Base-by-base conservation (phyloP, 2,329 filamentous ascomycete species). In the Paramyrothecium roridum region DNA sequence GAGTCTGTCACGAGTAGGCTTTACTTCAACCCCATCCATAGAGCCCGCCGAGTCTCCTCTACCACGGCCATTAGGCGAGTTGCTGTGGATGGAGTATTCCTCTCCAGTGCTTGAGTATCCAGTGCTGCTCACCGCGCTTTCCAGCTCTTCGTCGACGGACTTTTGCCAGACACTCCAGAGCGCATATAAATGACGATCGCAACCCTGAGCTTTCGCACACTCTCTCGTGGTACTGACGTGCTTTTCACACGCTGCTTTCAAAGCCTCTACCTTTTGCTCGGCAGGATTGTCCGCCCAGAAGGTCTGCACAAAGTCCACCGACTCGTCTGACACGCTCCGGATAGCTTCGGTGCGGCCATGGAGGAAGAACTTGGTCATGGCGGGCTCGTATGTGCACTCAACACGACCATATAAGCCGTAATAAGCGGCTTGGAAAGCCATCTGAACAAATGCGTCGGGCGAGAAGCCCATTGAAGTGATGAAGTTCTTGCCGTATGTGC, bases 361-460 rank as follows among this genome's bases (percentile, higher is more conserved):
- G 57, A 96, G 84, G 74, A 85, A 99, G 56, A 89, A 79, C 72
- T 99, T 99, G 52, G 95, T 99, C 95, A 99, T 98, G 46, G 95
- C 93, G 8, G 95, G 95, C 73, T 99, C 95, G 70, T 99, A 99
- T 0, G 93, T 95, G 68, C 91, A 96, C 72, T 98, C 95, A 1
- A 96, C 85, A 4, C 91, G 86, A 3, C 95, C 95, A 65, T 98
- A 99, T 8, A 99, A 81, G 2, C 95, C 95, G 67, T 97, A 99
- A 77, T 99, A 98, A 1, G 95, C 93, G 4, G 93, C 93, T 72
- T 99, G 95, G 76, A 97, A 97, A 0, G 95, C 95, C 93, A 99
- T 98, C 72, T 99, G 95, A 20, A 99, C 90, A 69, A 96, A 99
- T 0, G 95, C 95, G 70, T 98, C 95, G 0, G 95, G 93, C 0